A percentile compares a stretch with the other conserved stretches of the same genome.
Evolutionary conservation across 495 filamentous ascomycete species (phyloP).

Genomic region (Aspergillus olivimuriae): DNA sequence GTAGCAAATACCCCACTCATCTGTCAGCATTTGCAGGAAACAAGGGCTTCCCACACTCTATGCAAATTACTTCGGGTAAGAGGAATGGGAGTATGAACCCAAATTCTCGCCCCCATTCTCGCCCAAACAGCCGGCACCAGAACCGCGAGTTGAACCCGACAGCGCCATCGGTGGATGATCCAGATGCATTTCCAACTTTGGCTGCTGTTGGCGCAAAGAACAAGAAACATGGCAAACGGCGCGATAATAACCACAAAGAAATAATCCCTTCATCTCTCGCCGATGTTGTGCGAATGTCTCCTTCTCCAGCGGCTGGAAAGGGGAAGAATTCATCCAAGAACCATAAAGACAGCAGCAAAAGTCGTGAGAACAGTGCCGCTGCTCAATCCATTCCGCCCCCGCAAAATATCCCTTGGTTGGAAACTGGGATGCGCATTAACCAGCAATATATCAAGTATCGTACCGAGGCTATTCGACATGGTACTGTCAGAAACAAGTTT

Average conservation of each 20-base stretch:
- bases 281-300: constrained; percentile 90
- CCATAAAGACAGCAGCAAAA: constrained; percentile 40
- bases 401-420: constrained; percentile 93
- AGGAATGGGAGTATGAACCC: constrained; percentile 43
- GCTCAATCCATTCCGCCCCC: constrained; percentile 79
- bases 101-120: constrained; percentile 61
- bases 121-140: constrained; percentile 80
- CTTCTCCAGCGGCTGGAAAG: constrained; percentile 58
- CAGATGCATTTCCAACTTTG: constrained; percentile 93
- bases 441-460: constrained; percentile 90
- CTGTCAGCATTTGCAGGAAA: constrained; percentile 21
- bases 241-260: constrained; percentile 51
- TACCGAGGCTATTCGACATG: constrained; percentile 93
- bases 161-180: constrained; percentile 82
- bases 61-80: constrained; percentile 37
- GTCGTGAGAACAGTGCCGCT: constrained; percentile 71
- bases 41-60: constrained; percentile 22
- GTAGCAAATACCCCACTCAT: constrained; percentile 33
- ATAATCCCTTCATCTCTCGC: constrained; percentile 76
- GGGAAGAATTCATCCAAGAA: constrained; percentile 40
- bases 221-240: constrained; percentile 85
- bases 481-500: constrained; percentile 92
- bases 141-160: constrained; percentile 58
- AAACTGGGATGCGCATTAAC: constrained; percentile 87
- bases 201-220: constrained; percentile 70